A percentile compares a stretch with the other conserved stretches of the same genome.
Evolutionary conservation across 257 asterid species (phyloP).

Genomic region (Ilex aquifolium): DNA sequence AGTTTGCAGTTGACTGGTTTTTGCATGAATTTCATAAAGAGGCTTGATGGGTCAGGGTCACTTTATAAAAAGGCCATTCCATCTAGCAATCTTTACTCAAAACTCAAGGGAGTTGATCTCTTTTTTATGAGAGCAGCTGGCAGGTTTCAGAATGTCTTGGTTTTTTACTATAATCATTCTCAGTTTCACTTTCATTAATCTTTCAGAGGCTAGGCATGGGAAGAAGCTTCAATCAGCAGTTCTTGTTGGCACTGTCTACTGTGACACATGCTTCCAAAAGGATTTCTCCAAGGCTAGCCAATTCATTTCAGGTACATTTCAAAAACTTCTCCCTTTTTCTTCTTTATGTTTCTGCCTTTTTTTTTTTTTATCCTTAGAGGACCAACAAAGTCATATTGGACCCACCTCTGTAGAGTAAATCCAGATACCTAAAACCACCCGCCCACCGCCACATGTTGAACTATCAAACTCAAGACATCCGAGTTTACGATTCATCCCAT

Average conservation of each 20-base stretch:
- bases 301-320: constrained; percentile 58
- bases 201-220: constrained; percentile 35
- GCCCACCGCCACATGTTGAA: too few species aligned
- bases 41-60: background rate
- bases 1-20: constrained; percentile 41
- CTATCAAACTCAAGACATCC: too few species aligned
- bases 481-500: too few species aligned
- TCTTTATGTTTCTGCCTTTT: background rate
- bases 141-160: constrained; percentile 27
- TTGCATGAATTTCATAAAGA: constrained; percentile 21
- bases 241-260: constrained; percentile 67
- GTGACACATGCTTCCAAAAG: constrained; percentile 62
- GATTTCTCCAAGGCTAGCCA: constrained; percentile 35
- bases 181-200: constrained; percentile 12
- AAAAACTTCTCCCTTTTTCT: background rate
- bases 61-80: background rate
- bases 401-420: too few species aligned
- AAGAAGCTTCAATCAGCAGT: constrained; percentile 47
- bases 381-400: too few species aligned
- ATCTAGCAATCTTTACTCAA: background rate
- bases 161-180: constrained; percentile 36
- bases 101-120: background rate
- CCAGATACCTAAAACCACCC: too few species aligned
- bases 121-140: background rate
- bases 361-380: background rate